Percentiles rank a stretch among this genome's conserved stretches.
Conservation (phyloP, 2,329 filamentous ascomycete genomes). For the Aureobasidium musti region DNA sequence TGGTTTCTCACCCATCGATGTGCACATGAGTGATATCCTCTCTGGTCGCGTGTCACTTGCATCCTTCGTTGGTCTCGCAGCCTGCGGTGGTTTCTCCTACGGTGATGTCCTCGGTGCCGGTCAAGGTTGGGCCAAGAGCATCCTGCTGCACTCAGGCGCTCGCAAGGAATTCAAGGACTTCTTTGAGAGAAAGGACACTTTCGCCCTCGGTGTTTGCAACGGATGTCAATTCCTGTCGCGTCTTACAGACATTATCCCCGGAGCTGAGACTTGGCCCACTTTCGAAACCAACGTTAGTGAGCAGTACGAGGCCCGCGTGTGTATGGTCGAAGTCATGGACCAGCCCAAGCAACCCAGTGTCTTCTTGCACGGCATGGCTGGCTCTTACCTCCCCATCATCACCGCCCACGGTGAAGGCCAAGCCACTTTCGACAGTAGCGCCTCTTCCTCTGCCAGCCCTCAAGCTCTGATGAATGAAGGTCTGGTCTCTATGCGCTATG, state of each 20-base stretch:
- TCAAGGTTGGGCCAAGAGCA: conserved; percentile 92
- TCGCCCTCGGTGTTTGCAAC: conserved; percentile 93
- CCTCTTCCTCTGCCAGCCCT: conserved; percentile 52
- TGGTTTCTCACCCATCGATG: conserved; percentile 87
- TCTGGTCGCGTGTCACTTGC: conserved; percentile 75
- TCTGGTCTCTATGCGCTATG: conserved; percentile 76
- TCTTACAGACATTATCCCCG: conserved; percentile 80
- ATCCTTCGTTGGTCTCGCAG: conserved; percentile 83
- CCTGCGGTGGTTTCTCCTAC: conserved; percentile 97
- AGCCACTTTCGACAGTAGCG: conserved; percentile 55
- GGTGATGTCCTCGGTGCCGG: conserved; percentile 92
- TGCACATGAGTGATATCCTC: conserved; percentile 94
- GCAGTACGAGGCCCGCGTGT: conserved; percentile 86
- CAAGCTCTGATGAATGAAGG: conserved; percentile 62
- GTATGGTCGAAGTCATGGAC: conserved; percentile 79
- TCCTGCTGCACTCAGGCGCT: conserved; percentile 76
- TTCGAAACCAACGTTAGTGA: conserved; percentile 83
- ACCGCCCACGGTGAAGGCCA: conserved; percentile 91
- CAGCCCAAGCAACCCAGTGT: conserved; percentile 63
- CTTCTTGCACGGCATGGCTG: conserved; percentile 87
- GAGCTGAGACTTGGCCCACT: conserved; percentile 76
- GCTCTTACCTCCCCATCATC: conserved; percentile 78
- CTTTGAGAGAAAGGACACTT: conserved; percentile 86
- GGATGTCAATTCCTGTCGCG: conserved; percentile 93
- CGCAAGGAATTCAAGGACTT: conserved; percentile 79